Evolutionary conservation across 164 flowering plant species (phyloP).

Genomic region (Santalum album): DNA sequence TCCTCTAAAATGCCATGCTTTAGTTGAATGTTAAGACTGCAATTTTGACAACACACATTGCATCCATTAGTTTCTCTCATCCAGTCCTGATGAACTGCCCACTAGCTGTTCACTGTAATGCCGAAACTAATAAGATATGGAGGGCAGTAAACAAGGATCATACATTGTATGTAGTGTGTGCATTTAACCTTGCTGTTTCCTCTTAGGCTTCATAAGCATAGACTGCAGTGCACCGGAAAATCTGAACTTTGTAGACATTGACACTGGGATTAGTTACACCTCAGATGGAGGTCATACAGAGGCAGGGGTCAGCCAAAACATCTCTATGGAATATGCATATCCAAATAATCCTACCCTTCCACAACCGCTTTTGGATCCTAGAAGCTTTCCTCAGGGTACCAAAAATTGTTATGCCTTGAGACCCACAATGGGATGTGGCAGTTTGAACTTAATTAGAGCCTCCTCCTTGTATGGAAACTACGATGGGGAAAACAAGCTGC

Average conservation of each 20-base stretch:
- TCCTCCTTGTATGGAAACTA: slow-evolving; percentile 33
- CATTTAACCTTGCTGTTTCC: too few species aligned
- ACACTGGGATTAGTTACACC: slow-evolving; percentile 17
- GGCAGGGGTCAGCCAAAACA: slow-evolving; percentile 17
- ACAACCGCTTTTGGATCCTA: slow-evolving; percentile 12
- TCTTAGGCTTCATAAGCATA: too few species aligned
- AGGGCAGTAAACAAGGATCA: too few species aligned
- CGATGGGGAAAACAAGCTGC: slow-evolving; percentile 17
- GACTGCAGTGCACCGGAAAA: slow-evolving; percentile 19
- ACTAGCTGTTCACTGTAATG: too few species aligned
- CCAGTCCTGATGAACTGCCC: too few species aligned
- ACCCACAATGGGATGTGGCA: slow-evolving; percentile 10
- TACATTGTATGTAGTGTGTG: too few species aligned
- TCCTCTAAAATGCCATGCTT: too few species aligned
- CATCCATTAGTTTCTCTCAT: too few species aligned
- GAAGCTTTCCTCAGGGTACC: slow-evolving; percentile 25
- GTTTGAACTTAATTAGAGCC: slow-evolving; percentile 20
- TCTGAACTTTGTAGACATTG: slow-evolving; percentile 8
- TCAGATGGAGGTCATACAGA: slow-evolving; percentile 15
- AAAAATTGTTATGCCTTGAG: slow-evolving; percentile 24
- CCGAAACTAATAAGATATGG: too few species aligned
- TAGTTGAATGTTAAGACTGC: too few species aligned
- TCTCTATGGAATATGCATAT: slow-evolving; percentile 9
- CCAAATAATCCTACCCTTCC: slow-evolving; percentile 2
- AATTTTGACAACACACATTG: too few species aligned